These are phyloP conservation scores for Leptodermis oblonga DNA, from an alignment of 257 asterid species.

Conservation along the genomic window DNA sequence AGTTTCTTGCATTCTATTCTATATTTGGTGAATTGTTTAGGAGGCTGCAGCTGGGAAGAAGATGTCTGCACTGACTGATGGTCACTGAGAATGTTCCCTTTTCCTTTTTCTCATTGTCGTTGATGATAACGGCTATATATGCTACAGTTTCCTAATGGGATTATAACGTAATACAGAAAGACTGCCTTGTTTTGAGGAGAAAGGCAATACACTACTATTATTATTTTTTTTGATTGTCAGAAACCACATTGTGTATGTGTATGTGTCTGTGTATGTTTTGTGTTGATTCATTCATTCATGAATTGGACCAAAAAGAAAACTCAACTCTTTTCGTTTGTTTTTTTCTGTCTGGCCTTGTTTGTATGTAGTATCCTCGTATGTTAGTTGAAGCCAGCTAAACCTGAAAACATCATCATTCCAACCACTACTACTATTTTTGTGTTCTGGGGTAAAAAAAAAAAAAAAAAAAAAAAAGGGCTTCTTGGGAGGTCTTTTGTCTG, in stretches of 20 bases:
- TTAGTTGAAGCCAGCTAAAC: neutral
- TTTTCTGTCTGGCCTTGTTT: neutral
- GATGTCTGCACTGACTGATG: neutral
- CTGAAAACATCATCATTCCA: no score
- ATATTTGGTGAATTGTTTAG: no score
- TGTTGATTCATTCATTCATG: neutral
- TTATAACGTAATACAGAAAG: neutral
- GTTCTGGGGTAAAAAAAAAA: no score
- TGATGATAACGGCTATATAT: conserved; percentile 23
- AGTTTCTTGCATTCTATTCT: no score
- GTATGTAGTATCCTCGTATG: no score
- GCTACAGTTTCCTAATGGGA: neutral
- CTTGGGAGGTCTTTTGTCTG: no score
- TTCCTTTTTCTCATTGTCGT: conserved; percentile 12
- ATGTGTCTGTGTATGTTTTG: no score
- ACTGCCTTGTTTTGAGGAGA: neutral
- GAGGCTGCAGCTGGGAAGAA: neutral
- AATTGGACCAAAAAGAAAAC: neutral
- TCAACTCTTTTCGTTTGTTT: neutral
- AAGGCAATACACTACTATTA: neutral
- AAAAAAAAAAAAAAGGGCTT: no score
- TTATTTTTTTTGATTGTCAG: conserved; percentile 8
- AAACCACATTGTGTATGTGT: neutral
- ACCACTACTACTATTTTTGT: no score
- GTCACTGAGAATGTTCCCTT: conserved; percentile 12